Evolutionary conservation across 1,139 yeast species (phyloP), one percentile per base, ranked within the genome.

Genomic region (Saccharomyces hybrid): DNA sequence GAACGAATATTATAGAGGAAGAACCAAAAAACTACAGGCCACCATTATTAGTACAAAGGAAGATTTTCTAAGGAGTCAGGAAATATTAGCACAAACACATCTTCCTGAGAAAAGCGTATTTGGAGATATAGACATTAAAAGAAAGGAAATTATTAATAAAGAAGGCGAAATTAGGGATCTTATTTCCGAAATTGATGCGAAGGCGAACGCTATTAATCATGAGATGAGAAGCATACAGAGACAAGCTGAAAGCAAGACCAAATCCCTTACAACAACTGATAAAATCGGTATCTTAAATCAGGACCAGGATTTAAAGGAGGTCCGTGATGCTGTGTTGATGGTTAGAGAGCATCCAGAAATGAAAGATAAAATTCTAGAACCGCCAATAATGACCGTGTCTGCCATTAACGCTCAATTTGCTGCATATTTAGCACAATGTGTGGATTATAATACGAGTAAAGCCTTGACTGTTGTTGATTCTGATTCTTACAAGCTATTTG

Each of bases 341-440:
- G 63, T 82, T 27, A 66, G 78, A 53, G 56, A 63, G 8, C 65
- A 73, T 46, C 62, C 67, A 27, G 69, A 73, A 14, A 73, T 79
- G 51, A 65, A 70, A 46, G 71, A 71, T 0, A 66, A 66, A 8
- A 82, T 86, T 53, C 80, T 75, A 59, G 96, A 86, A 63, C 95
- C 96, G 1, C 95, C 97, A 0, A 73, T 84, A n/a, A 74, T 89
- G 44, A 76, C 87, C 0, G 75, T 95, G 48, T 75, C 79, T 23
- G 80, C 83, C 1, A 75, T 73, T 1, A 78, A 83, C 57, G 69
- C 69, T 14, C 64, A 64, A 4, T 78, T 77, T 63, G 87, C 84
- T 0, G 73, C 77, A 27, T 79, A 79, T 58, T 68, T 88, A 50
- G 88, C 84, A 53, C 76, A 80, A 53, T 74, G 83, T 11, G 76